phyloP scores from a whole-genome alignment of 2,329 filamentous ascomycete genomes.

The Allantophomopsis cytisporea region DNA sequence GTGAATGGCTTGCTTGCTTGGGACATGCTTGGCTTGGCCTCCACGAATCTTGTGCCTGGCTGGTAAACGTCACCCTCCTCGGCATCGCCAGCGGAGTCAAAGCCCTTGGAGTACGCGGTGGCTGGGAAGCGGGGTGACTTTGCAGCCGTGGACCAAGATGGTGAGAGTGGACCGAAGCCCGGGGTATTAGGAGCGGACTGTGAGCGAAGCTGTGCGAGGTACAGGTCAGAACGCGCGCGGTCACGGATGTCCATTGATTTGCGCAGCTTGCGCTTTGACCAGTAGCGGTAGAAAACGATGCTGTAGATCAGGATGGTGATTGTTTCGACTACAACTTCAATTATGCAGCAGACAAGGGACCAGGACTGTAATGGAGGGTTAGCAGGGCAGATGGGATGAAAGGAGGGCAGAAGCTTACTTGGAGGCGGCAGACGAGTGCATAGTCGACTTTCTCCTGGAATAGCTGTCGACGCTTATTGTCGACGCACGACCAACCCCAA shows the following conservation, averaged over 20 bases:
- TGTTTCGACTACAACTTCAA: conserved; percentile 86
- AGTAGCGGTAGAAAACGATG: conserved; percentile 94
- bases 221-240: conserved; percentile 85
- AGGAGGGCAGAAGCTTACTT: conserved; percentile 33
- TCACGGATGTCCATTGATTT: conserved; percentile 97
- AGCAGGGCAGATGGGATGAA: conserved; percentile 8
- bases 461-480: conserved; percentile 68
- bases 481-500: conserved; percentile 96
- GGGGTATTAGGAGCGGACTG: conserved; percentile 95
- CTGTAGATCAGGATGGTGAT: conserved; percentile 88
- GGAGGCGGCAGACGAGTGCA: conserved; percentile 77
- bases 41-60: conserved; percentile 34
- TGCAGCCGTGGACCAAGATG: conserved; percentile 25
- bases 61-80: conserved; percentile 39
- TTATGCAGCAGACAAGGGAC: conserved; percentile 91
- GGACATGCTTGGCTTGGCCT: conserved; percentile 50
- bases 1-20: conserved; percentile 54
- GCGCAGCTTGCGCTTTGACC: conserved; percentile 85
- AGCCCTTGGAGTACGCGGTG: conserved; percentile 29
- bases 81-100: conserved; percentile 34
- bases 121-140: conserved; percentile 44
- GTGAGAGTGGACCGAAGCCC: conserved; percentile 64
- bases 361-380: conserved; percentile 55
- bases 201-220: conserved; percentile 70
- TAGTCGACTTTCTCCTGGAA: conserved; percentile 79